phyloP scores from a whole-genome alignment of 1,284 basidiomycete species.

The Cutaneotrichosporon sp. region DNA sequence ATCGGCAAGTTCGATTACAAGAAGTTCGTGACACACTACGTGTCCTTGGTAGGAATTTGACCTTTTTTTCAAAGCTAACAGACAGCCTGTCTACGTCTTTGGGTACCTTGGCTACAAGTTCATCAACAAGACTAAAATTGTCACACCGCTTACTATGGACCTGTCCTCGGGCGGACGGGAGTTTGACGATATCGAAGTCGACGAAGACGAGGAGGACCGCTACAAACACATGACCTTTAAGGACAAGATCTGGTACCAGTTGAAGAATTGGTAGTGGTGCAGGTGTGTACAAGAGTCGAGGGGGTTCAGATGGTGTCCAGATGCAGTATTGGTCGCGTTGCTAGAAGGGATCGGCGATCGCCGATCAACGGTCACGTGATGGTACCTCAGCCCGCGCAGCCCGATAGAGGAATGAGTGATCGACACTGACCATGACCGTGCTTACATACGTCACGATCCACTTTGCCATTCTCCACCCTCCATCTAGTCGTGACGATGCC shows the following conservation, averaged over 20 bases:
- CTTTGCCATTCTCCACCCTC: no score
- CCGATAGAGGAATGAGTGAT: no score
- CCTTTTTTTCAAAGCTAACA: conserved; percentile 37
- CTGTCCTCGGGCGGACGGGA: conserved; percentile 59
- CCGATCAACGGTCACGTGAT: no score
- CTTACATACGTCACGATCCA: no score
- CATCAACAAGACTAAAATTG: conserved; percentile 53
- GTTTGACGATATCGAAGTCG: conserved; percentile 60
- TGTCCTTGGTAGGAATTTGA: neutral
- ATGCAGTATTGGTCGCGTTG: no score
- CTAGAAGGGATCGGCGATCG: no score
- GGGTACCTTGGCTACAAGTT: conserved; percentile 61
- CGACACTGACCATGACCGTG: no score
- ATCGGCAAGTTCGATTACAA: conserved; percentile 45
- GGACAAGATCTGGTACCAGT: conserved; percentile 35
- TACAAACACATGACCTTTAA: conserved; percentile 31
- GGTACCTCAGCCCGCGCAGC: no score
- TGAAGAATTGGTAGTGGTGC: conserved; percentile 39
- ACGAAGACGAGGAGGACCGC: conserved; percentile 27
- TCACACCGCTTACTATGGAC: conserved; percentile 58
- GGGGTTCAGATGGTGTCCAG: neutral
- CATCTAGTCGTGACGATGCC: no score
- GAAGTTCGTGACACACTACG: conserved; percentile 56
- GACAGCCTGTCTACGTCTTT: conserved; percentile 51
- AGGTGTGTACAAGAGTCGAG: no score